Evolutionary conservation across 2,329 filamentous ascomycete genomes (phyloP).

Genomic region (Aspergillus spinulosporus): DNA sequence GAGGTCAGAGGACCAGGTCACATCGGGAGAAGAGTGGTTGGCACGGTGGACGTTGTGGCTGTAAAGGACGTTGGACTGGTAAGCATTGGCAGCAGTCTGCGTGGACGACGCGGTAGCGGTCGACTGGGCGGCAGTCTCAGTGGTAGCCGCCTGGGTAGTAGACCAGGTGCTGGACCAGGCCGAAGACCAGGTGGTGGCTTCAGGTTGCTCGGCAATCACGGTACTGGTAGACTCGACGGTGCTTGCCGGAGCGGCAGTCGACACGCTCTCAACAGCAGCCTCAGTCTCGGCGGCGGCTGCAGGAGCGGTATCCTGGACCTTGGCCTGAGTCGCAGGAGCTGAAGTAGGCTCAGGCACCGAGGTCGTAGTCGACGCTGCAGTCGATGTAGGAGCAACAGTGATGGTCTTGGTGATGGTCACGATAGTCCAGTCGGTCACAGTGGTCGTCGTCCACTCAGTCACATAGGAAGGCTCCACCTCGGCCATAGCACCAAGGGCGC

Average conservation of each 20-base stretch:
- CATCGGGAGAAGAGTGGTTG: slow-evolving; percentile 70
- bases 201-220: slow-evolving; percentile 3
- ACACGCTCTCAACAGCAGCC: neutral
- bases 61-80: slow-evolving; percentile 48
- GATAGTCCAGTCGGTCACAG: slow-evolving; percentile 34
- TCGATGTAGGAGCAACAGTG: slow-evolving; percentile 20
- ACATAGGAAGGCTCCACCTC: slow-evolving; percentile 37
- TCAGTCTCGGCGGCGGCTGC: neutral
- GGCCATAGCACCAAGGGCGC: slow-evolving; percentile 37
- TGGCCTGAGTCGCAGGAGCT: neutral
- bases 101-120: slow-evolving; percentile 16
- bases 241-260: neutral
- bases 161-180: slow-evolving; percentile 10
- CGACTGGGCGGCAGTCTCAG: neutral
- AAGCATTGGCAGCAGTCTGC: slow-evolving; percentile 17
- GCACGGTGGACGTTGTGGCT: slow-evolving; percentile 84
- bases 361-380: slow-evolving; percentile 1
- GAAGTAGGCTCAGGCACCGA: slow-evolving; percentile 1
- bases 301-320: neutral
- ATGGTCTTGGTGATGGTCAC: slow-evolving; percentile 41
- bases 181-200: neutral
- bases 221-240: slow-evolving; percentile 10
- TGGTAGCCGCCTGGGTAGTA: slow-evolving; percentile 11
- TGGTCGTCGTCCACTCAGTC: slow-evolving; percentile 21
- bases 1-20: slow-evolving; percentile 67